Percentiles rank a stretch among this genome's conserved stretches.
Conservation (phyloP, 2,329 filamentous ascomycete species). For the Fusarium sp. region DNA sequence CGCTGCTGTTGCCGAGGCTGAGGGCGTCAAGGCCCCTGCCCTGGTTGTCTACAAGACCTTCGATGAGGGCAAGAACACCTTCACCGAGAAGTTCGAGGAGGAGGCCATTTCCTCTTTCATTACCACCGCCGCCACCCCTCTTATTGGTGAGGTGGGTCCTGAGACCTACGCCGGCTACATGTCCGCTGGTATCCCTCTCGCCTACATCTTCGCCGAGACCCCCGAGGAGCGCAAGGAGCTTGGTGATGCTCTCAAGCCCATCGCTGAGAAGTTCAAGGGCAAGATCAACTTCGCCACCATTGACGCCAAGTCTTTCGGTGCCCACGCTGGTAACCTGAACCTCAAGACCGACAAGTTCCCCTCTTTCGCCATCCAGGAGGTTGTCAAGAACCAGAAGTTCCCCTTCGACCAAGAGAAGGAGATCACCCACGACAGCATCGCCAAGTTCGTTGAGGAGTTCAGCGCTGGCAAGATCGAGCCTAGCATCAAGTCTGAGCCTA, state of each 20-base stretch:
- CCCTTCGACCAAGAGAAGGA: slow-evolving; percentile 88
- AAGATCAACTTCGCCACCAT: slow-evolving; percentile 98
- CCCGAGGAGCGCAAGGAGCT: slow-evolving; percentile 88
- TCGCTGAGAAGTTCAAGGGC: slow-evolving; percentile 94
- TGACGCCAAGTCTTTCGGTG: slow-evolving; percentile 92
- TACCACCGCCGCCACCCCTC: slow-evolving; percentile 85
- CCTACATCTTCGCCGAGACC: slow-evolving; percentile 97
- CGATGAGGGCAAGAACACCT: slow-evolving; percentile 93
- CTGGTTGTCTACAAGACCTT: slow-evolving; percentile 98
- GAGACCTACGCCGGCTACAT: slow-evolving; percentile 98
- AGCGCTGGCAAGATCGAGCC: slow-evolving; percentile 89
- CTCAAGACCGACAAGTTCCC: slow-evolving; percentile 96
- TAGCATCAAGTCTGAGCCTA: slow-evolving; percentile 97
- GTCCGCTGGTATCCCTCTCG: slow-evolving; percentile 89
- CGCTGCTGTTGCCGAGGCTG: slow-evolving; percentile 84
- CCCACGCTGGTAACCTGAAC: slow-evolving; percentile 97
- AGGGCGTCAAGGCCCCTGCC: slow-evolving; percentile 87
- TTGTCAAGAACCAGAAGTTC: slow-evolving; percentile 95
- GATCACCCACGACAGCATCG: slow-evolving; percentile 78
- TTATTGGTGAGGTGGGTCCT: slow-evolving; percentile 95
- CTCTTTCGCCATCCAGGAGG: slow-evolving; percentile 97
- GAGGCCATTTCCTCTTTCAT: slow-evolving; percentile 86
- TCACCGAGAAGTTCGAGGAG: slow-evolving; percentile 81
- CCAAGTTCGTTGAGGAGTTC: slow-evolving; percentile 88
- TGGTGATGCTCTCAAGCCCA: slow-evolving; percentile 80